phyloP scores from a whole-genome alignment of 129 eudicot genomes.

The Ambrosia artemisiifolia region DNA sequence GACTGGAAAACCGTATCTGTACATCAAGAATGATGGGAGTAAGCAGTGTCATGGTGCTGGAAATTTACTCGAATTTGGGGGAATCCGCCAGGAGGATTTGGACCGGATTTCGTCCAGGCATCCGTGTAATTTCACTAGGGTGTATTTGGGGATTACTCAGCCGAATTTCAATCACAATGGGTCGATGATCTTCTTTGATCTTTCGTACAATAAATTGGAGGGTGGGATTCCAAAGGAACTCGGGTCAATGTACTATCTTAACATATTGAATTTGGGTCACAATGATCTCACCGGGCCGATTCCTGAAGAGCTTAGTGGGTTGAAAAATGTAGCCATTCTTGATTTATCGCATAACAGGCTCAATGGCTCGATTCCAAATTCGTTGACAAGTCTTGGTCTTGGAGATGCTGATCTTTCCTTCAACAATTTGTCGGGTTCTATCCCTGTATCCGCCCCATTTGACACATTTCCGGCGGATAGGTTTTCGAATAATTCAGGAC shows the following conservation, averaged over 20 bases:
- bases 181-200: constrained; percentile 85
- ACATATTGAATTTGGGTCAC: constrained; percentile 68
- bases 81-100: constrained; percentile 64
- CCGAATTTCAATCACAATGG: constrained; percentile 93
- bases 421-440: constrained; percentile 64
- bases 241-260: constrained; percentile 74
- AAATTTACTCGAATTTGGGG: constrained; percentile 85
- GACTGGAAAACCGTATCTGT: constrained; percentile 65
- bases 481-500: constrained; percentile 72
- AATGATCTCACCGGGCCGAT: constrained; percentile 81
- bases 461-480: constrained; percentile 70
- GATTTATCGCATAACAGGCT: constrained; percentile 75
- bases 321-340: constrained; percentile 69
- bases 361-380: constrained; percentile 73
- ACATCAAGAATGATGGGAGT: constrained; percentile 88
- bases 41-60: constrained; percentile 90
- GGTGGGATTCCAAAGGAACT: constrained; percentile 93
- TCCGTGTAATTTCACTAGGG: constrained; percentile 72
- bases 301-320: constrained; percentile 68
- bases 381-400: constrained; percentile 61
- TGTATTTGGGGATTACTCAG: constrained; percentile 63
- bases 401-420: constrained; percentile 81
- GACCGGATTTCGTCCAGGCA: constrained; percentile 62
- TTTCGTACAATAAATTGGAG: constrained; percentile 69
- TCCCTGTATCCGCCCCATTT: constrained; percentile 77